phyloP scores from a whole-genome alignment of 257 asterid species.

The Nyctanthes arbortristis region DNA sequence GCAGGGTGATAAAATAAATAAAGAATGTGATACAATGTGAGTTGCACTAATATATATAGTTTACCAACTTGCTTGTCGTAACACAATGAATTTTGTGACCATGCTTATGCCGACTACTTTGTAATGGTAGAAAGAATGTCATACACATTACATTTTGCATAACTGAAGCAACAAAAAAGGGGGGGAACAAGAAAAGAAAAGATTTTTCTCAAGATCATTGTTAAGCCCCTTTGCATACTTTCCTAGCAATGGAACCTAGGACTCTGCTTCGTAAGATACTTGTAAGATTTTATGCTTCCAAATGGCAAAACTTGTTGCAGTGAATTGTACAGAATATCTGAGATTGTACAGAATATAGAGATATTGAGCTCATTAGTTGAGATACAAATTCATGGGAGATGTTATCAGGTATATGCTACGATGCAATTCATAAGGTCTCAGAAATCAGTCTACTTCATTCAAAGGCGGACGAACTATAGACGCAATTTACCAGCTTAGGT shows the following conservation, averaged over 20 bases:
- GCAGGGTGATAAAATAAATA: no score
- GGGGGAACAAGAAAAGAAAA: no score
- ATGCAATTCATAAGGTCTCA: neutral
- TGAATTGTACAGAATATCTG: neutral
- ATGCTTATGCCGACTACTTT: neutral
- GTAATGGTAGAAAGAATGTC: neutral
- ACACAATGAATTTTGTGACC: no score
- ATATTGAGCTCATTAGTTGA: no score
- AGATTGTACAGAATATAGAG: neutral
- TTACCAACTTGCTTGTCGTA: no score
- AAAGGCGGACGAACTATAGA: no score
- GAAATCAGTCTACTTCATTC: no score
- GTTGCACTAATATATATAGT: no score
- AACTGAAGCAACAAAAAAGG: neutral
- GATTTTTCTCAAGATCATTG: neutral
- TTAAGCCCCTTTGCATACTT: neutral
- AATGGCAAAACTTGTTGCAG: neutral
- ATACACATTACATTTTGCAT: neutral
- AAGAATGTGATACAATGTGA: no score
- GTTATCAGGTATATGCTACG: neutral
- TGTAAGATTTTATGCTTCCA: neutral
- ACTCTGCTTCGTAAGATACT: neutral
- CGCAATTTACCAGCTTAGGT: no score
- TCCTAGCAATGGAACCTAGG: neutral
- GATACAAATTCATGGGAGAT: no score